A percentile compares a stretch with the other conserved stretches of the same genome.
Evolutionary conservation across 768 basidiomycete genomes (phyloP).

Genomic region (Naganishia friedmannii): DNA sequence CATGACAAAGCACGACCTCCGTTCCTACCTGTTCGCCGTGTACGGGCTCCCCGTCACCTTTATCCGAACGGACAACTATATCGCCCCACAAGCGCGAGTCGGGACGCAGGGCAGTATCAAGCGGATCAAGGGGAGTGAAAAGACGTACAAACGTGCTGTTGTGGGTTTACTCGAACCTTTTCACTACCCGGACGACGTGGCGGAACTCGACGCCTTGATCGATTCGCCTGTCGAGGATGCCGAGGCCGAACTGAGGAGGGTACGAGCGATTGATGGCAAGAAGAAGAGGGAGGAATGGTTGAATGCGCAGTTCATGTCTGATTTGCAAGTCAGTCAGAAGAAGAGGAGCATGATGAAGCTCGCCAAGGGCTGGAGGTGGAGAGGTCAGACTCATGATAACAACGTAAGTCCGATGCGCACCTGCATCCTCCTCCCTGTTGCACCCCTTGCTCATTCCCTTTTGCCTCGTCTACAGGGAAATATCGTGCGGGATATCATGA

Average conservation of each 20-base stretch:
- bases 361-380: slow-evolving; percentile 47
- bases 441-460: background rate
- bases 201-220: slow-evolving; percentile 63
- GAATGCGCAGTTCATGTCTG: slow-evolving; percentile 62
- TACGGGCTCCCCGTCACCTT: slow-evolving; percentile 88
- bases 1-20: slow-evolving; percentile 87
- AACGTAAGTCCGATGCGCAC: slow-evolving; percentile 40
- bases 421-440: too few relatives aligned
- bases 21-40: slow-evolving; percentile 75
- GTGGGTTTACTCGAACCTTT: slow-evolving; percentile 90
- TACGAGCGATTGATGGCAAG: slow-evolving; percentile 54
- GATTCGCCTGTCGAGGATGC: slow-evolving; percentile 11
- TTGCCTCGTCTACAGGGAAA: slow-evolving; percentile 46
- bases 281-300: slow-evolving; percentile 59
- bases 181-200: slow-evolving; percentile 78
- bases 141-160: slow-evolving; percentile 82
- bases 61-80: slow-evolving; percentile 90
- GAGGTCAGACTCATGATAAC: slow-evolving; percentile 45
- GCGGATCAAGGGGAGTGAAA: slow-evolving; percentile 35
- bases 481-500: slow-evolving; percentile 59
- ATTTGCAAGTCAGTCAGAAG: slow-evolving; percentile 49
- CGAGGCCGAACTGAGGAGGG: slow-evolving; percentile 18
- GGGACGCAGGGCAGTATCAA: slow-evolving; percentile 31
- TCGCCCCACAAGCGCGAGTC: slow-evolving; percentile 58
- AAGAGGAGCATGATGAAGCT: slow-evolving; percentile 50